Conservation (phyloP, 1,284 basidiomycete species). For the Tilletiopsis washingtonensis region DNA sequence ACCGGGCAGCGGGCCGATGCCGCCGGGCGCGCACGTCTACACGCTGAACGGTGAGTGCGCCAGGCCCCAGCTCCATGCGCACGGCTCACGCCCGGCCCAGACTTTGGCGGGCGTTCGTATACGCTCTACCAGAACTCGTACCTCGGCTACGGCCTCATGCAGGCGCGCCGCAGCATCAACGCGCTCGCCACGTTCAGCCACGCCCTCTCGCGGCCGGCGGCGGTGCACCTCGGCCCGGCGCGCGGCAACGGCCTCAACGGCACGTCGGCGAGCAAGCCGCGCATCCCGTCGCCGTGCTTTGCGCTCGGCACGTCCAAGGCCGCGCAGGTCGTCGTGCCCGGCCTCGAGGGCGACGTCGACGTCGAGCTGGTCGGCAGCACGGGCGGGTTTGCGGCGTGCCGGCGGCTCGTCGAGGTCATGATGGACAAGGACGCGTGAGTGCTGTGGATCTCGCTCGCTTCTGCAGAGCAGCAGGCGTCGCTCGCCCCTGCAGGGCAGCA, state of each 20-base stretch:
- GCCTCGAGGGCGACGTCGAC: conserved; percentile 31
- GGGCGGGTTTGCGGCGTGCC: conserved; percentile 78
- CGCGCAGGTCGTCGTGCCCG: conserved; percentile 64
- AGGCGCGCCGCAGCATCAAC: conserved; percentile 75
- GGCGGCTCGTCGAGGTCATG: conserved; percentile 74
- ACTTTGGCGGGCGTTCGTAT: conserved; percentile 34
- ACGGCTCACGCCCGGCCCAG: neutral
- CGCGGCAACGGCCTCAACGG: conserved; percentile 12
- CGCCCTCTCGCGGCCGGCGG: conserved; percentile 49
- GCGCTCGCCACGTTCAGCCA: conserved; percentile 81
- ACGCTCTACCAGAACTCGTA: conserved; percentile 47
- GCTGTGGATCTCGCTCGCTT: too few relatives aligned
- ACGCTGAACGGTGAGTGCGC: conserved; percentile 53
- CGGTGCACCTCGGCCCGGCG: conserved; percentile 15
- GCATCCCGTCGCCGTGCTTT: conserved; percentile 72
- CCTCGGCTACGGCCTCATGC: conserved; percentile 91
- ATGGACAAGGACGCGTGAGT: conserved; percentile 92
- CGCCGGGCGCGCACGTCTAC: conserved; percentile 88
- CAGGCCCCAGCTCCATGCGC: neutral
- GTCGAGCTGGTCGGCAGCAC: conserved; percentile 47
- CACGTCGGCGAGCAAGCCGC: conserved; percentile 32
- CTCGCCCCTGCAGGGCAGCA: neutral
- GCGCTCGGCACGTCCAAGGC: conserved; percentile 59
- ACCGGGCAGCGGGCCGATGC: conserved; percentile 53
- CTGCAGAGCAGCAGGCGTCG: too few relatives aligned